A percentile compares a stretch with the other conserved stretches of the same genome.
Evolutionary conservation across 2,329 filamentous ascomycete genomes (phyloP).

Genomic region (Aspergillus viridinutans): DNA sequence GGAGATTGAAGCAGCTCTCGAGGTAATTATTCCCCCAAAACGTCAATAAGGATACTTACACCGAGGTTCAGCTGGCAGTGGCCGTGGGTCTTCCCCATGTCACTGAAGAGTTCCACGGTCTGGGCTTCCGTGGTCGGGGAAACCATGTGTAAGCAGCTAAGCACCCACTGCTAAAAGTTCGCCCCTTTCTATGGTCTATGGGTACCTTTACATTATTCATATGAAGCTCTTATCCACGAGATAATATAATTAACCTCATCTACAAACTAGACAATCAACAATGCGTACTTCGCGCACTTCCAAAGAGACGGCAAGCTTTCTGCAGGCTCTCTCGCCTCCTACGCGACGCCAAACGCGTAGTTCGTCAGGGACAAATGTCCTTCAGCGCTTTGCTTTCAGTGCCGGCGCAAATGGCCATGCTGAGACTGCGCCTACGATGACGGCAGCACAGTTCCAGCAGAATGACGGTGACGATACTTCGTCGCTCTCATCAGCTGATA

Average conservation of each 20-base stretch:
- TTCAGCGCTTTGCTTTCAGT: conserved; percentile 27
- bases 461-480: conserved; percentile 26
- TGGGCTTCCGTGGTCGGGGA: neutral
- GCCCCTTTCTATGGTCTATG: neutral
- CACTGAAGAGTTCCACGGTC: conserved; percentile 1
- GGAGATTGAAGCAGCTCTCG: neutral
- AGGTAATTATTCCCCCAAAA: neutral
- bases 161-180: neutral
- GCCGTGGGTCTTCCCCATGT: neutral
- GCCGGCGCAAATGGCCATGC: conserved; percentile 6
- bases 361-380: conserved; percentile 27
- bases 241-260: neutral
- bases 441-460: neutral
- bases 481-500: conserved; percentile 33
- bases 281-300: conserved; percentile 60
- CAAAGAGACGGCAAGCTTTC: conserved; percentile 55
- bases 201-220: conserved; percentile 10
- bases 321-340: conserved; percentile 44
- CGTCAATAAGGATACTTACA: neutral
- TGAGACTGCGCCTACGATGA: conserved; percentile 26
- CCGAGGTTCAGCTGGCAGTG: neutral
- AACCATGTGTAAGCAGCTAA: neutral
- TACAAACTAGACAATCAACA: neutral
- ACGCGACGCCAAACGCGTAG: conserved; percentile 43
- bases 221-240: conserved; percentile 11